These are phyloP conservation scores for Brassica rapa DNA, from an alignment of 345 rosid species.

Conservation along the genomic window DNA sequence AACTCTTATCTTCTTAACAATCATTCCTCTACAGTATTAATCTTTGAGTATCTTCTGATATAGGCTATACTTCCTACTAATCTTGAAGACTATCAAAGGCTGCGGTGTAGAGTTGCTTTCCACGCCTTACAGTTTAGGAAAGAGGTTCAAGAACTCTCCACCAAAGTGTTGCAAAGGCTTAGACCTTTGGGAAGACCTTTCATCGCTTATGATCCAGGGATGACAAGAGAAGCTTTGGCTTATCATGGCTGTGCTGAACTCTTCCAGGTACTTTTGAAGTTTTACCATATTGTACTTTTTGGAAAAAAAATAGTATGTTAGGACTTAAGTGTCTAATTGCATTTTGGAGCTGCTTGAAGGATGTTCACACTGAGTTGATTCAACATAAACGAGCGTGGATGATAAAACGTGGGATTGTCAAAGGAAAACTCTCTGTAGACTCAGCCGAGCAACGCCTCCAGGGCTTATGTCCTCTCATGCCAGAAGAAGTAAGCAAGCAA, in stretches of 20 bases:
- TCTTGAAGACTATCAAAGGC: slow-evolving; percentile 89
- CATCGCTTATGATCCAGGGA: slow-evolving; percentile 95
- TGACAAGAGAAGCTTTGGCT: slow-evolving; percentile 97
- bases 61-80: slow-evolving; percentile 79
- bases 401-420: slow-evolving; percentile 78
- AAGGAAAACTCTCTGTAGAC: slow-evolving; percentile 71
- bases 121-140: slow-evolving; percentile 81
- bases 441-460: slow-evolving; percentile 62
- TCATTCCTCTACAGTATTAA: background rate
- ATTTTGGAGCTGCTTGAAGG: slow-evolving; percentile 74
- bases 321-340: slow-evolving; percentile 24
- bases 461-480: slow-evolving; percentile 88
- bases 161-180: slow-evolving; percentile 78
- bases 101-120: slow-evolving; percentile 90
- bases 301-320: background rate
- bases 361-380: slow-evolving; percentile 94
- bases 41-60: slow-evolving; percentile 5
- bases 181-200: slow-evolving; percentile 82
- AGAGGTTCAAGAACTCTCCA: slow-evolving; percentile 87
- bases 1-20: background rate
- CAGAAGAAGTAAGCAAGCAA: slow-evolving; percentile 74
- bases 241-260: slow-evolving; percentile 96
- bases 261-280: slow-evolving; percentile 78
- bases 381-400: slow-evolving; percentile 95
- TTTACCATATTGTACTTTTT: background rate